Evolutionary conservation across 345 rosid genomes (phyloP), one percentile per base, ranked within the genome.

Genomic region (Sonneratia alba): DNA sequence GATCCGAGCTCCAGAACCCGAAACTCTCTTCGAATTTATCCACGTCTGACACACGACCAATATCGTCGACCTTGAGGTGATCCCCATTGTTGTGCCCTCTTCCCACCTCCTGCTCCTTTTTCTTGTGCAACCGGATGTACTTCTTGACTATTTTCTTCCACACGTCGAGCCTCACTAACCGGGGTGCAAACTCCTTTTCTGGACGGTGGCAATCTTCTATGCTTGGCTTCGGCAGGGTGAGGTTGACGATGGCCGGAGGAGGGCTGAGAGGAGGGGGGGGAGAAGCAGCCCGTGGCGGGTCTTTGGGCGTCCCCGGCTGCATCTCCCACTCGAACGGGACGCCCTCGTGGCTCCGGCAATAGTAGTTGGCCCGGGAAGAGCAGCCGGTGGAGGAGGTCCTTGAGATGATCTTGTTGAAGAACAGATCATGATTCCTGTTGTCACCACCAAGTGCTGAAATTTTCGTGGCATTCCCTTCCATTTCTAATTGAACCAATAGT

Each of bases 181-280:
- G 73, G 49, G 74, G 34, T 4, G 81, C 4, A 11, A 56, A 6
- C 36, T 53, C 59, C 63, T 40, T 69, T 66, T 2, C 7, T 82
- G 51, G 68, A 7, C 66, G 12, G 6, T 73, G 75, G 63, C 69
- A 64, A 36, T 78, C n/a, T 22, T 64, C 67, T 10, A 83, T 49
- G 62, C 85, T 77, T 13, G 94, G 96, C 73, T 80, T 89, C 4
- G 90, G 87, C 7, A 88, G 79, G 21, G 81, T 76, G 8, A 73
- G 75, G 78, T 93, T 86, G 13, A 84, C 76, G 48, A 83, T 9
- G 0, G 97, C 95, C 0, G 97, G 98, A 1, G 97, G 96, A 19
- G 93, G 97, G 72, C 81, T 77, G 7, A 84, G 77, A 0, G 87
- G 91, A 6, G 79, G 86, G 10, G 82, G 22, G 3, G 43, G 27